Base-by-base conservation (phyloP, 1,139 yeast genomes). In the Yamadazyma dendronema region DNA sequence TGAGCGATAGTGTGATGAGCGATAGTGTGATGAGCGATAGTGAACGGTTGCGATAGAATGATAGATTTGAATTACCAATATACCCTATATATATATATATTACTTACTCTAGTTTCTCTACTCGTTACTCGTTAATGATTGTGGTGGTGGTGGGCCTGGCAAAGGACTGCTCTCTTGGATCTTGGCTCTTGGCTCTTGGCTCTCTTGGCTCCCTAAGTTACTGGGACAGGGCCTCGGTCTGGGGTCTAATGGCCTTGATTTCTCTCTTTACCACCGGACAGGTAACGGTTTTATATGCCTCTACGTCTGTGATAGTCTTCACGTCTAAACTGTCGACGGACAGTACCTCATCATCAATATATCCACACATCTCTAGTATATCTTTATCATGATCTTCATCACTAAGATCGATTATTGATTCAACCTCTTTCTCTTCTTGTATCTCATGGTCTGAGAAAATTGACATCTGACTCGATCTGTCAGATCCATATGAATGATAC, bases 391-490 rank as follows among this genome's bases (percentile, higher is more conserved):
- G 22, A 16, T n/a, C 31, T 4, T 28, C 31, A 27, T 17, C 13
- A 9, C 13, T 13, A 7, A 26, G 9, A n/a, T 26, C 29, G 14
- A 26, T 26, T 16, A 26, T 26, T n/a, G 17, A 17, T 15, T 28
- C 31, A 10, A 17, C 9, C n/a, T 24, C 30, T 17, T 17, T 14
- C 21, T 17, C 10, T 9, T 21, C 30, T 26, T 17, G 12, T 26
- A 3, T 12, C 16, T 30, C 26, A 15, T 4, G 17, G 14, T 26
- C 28, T 13, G 51, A 47, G 28, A 49, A 48, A 12, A 49, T 43
- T 2, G 51, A 47, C 8, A 35, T 37, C 12, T 34, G 37, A 30
- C 42, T 42, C 3, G 44, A 47, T 24, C 49, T 38, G 34, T 44
- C 49, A 4, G 52, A 38, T 2, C 34, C 37, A 33, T 41, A 46